Base-by-base conservation (phyloP, 2,329 filamentous ascomycete genomes). In the Fusarium sp. region DNA sequence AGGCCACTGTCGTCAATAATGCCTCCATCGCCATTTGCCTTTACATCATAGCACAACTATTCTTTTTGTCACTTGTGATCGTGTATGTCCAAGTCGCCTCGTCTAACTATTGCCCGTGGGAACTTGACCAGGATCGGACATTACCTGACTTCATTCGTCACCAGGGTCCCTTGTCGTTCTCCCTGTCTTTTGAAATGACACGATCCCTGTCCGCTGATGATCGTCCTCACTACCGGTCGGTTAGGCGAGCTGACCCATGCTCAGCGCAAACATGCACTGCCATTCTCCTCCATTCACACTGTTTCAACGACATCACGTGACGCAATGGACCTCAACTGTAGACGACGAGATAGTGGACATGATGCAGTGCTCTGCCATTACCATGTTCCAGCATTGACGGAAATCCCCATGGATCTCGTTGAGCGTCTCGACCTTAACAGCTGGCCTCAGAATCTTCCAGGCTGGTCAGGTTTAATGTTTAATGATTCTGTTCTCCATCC, bases 231-330 rank as follows among this genome's bases (percentile, higher is more conserved):
- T 70, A 58, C 63, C 69, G 56, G 48, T 58, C 42, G 44, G 23
- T 67, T 60, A 67, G 59, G 58, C 69, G 42, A 64, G 51, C 37
- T 61, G 45, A 44, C 44, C 61, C 61, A 60, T 73, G 58, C 49
- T 25, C 37, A 49, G 55, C 37, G 44, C 45, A 60, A 63, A 48
- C 27, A 58, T 46, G 45, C 39, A 54, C 49, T 66, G 35, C 44
- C 41, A 58, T 68, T 68, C 42, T 33, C 45, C 23, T 44, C 42
- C 29, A 35, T 27, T 61, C 39, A 39, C 31, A 23, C 29, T 60
- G 41, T 59, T 70, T 64, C 46, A n/a, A 38, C 29, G 15, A 27
- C 23, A 10, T 73, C 72, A 73, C 72, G 72, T 73, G 72, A 73
- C 25, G 38, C 29, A 18, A 12, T 41, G 29, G 49, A 52, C 57